Percentiles rank a stretch among this genome's conserved stretches.
Conservation (phyloP, 371 early-diverging fungal species). For the Haplosporangium sp. region DNA sequence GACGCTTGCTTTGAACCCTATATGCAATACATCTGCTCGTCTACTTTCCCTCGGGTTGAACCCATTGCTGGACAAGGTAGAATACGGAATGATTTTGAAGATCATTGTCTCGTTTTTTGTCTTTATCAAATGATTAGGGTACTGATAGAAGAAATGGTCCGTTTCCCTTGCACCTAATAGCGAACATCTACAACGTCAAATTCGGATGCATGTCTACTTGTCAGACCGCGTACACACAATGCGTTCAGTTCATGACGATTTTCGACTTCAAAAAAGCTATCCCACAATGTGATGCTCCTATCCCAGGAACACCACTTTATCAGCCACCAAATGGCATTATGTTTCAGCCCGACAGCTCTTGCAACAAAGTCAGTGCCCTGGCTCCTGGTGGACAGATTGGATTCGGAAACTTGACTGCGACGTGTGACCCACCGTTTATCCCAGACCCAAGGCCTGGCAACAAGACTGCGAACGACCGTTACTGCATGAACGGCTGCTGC, state of each 20-base stretch:
- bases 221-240: slow-evolving; percentile 45
- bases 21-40: slow-evolving; percentile 32
- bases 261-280: slow-evolving; percentile 33
- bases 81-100: too few relatives aligned
- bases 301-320: slow-evolving; percentile 28
- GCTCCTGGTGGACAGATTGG: background rate
- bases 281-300: slow-evolving; percentile 60
- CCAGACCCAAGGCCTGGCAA: slow-evolving; percentile 20
- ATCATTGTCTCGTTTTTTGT: too few relatives aligned
- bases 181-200: slow-evolving; percentile 22
- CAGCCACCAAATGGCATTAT: slow-evolving; percentile 32
- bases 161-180: slow-evolving; percentile 3
- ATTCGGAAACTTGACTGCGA: slow-evolving; percentile 6
- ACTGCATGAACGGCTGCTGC: slow-evolving; percentile 39
- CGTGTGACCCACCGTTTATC: slow-evolving; percentile 30
- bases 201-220: slow-evolving; percentile 66
- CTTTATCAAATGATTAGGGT: too few relatives aligned
- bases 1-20: slow-evolving; percentile 26
- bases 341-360: slow-evolving; percentile 56
- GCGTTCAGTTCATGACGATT: slow-evolving; percentile 34
- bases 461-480: slow-evolving; percentile 10
- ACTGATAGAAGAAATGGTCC: too few relatives aligned
- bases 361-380: slow-evolving; percentile 22
- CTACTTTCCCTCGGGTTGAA: slow-evolving; percentile 29
- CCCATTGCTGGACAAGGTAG: background rate